A percentile compares a stretch with the other conserved stretches of the same genome.
Conservation (phyloP, 1,284 basidiomycete species). For the Porphyrellus sp. region DNA sequence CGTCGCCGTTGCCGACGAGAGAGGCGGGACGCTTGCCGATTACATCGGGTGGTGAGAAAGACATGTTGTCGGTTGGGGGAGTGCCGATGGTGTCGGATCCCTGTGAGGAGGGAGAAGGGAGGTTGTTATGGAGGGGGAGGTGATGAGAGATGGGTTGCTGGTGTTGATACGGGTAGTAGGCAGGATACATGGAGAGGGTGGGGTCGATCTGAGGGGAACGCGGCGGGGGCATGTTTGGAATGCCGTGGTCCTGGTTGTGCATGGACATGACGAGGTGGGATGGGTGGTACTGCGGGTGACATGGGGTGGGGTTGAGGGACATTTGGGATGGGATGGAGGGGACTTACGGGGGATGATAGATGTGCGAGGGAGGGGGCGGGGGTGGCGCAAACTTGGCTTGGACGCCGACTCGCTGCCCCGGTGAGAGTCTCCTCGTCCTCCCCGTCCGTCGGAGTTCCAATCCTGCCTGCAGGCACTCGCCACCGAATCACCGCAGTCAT, state of each 20-base stretch:
- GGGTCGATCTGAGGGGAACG: conserved; percentile 64
- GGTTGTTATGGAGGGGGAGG: conserved; percentile 44
- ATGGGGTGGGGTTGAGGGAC: conserved; percentile 14
- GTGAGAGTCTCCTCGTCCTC: not conserved
- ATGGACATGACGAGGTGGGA: conserved; percentile 32
- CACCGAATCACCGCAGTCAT: conserved; percentile 1
- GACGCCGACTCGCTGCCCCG: not conserved
- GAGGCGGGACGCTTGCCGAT: conserved; percentile 67
- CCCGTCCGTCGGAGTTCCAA: conserved; percentile 4
- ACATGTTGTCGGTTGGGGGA: conserved; percentile 61
- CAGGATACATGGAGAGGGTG: conserved; percentile 57
- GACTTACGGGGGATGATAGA: too few species aligned
- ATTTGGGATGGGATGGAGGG: too few species aligned
- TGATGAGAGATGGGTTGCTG: conserved; percentile 45
- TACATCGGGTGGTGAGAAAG: conserved; percentile 46
- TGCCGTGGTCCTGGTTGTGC: conserved; percentile 38
- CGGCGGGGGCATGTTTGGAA: conserved; percentile 50
- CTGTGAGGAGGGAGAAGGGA: conserved; percentile 69
- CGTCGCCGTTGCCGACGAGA: conserved; percentile 41
- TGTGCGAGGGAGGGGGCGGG: too few species aligned
- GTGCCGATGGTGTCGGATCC: conserved; percentile 72
- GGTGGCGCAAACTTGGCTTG: not conserved
- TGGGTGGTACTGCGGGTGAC: conserved; percentile 26
- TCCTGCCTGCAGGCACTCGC: not conserved
- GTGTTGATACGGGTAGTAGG: conserved; percentile 53